Evolutionary conservation across 345 rosid genomes (phyloP).

Genomic region (Linum tenue): DNA sequence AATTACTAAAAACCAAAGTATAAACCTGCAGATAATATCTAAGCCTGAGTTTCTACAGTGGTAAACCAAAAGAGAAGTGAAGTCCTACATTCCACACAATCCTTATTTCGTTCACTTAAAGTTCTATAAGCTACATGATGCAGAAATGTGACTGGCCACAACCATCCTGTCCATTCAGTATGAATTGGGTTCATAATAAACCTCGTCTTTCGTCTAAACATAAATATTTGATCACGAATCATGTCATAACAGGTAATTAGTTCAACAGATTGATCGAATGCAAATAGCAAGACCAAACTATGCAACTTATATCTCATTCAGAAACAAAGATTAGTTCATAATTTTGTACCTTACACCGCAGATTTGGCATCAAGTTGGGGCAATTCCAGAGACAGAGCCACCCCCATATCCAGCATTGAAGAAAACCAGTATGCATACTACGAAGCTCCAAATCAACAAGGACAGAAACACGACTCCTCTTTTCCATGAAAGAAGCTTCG

Average conservation of each 20-base stretch:
- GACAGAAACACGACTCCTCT: slow-evolving; percentile 8
- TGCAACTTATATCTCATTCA: background rate
- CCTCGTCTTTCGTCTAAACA: background rate
- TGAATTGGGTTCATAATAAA: background rate
- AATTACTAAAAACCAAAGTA: too few relatives aligned
- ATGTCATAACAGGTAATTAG: background rate
- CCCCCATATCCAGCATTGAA: slow-evolving; percentile 3
- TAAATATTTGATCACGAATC: background rate
- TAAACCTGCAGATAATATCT: too few relatives aligned
- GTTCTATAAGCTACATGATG: too few relatives aligned
- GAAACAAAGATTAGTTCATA: background rate
- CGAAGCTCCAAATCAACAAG: slow-evolving; percentile 23
- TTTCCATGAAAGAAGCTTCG: slow-evolving; percentile 13
- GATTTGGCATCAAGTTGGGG: slow-evolving; percentile 12
- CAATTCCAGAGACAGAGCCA: slow-evolving; percentile 14
- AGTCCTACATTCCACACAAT: too few relatives aligned
- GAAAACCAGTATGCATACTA: slow-evolving; percentile 9
- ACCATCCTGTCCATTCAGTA: too few relatives aligned
- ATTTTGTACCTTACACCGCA: background rate
- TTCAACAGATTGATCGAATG: background rate
- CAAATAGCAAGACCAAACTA: background rate
- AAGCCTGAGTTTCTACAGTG: too few relatives aligned
- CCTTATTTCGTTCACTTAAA: too few relatives aligned
- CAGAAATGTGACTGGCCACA: too few relatives aligned
- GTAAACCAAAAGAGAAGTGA: too few relatives aligned